A percentile compares a stretch with the other conserved stretches of the same genome.
Evolutionary conservation across 148 eudicot genomes (phyloP).

Genomic region (Drosera capensis): DNA sequence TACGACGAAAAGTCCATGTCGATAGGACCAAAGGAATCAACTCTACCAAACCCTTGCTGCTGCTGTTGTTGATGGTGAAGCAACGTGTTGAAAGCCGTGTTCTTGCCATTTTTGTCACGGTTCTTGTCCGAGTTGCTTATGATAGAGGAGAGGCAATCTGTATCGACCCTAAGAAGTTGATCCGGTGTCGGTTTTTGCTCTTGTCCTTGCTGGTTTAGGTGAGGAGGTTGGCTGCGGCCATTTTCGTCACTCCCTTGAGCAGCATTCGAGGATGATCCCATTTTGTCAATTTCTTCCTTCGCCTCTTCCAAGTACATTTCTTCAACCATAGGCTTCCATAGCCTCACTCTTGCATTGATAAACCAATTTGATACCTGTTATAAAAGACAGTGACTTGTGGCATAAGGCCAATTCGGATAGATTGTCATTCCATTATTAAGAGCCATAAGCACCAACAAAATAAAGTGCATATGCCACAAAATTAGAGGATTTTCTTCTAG

Average conservation of each 20-base stretch:
- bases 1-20: slow-evolving; percentile 58
- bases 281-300: slow-evolving; percentile 32
- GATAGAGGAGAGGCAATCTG: slow-evolving; percentile 57
- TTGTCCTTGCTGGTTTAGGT: slow-evolving; percentile 2
- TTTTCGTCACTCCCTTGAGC: background rate
- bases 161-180: slow-evolving; percentile 48
- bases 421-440: too few relatives aligned
- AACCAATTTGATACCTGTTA: slow-evolving; percentile 95
- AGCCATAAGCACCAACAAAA: too few relatives aligned
- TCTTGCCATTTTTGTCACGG: slow-evolving; percentile 1
- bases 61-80: slow-evolving; percentile 7
- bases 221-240: background rate
- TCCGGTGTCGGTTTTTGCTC: slow-evolving; percentile 63
- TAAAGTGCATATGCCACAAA: too few relatives aligned
- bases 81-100: slow-evolving; percentile 3
- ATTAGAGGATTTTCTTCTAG: too few relatives aligned
- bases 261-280: slow-evolving; percentile 18
- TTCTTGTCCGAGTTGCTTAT: slow-evolving; percentile 30
- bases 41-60: slow-evolving; percentile 31
- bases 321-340: slow-evolving; percentile 99
- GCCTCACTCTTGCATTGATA: slow-evolving; percentile 91
- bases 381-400: background rate
- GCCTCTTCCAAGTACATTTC: slow-evolving; percentile 94
- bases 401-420: too few relatives aligned
- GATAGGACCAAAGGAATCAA: slow-evolving; percentile 30